Conservation (phyloP, 1,284 basidiomycete species). For the Hymenochaete sp. region DNA sequence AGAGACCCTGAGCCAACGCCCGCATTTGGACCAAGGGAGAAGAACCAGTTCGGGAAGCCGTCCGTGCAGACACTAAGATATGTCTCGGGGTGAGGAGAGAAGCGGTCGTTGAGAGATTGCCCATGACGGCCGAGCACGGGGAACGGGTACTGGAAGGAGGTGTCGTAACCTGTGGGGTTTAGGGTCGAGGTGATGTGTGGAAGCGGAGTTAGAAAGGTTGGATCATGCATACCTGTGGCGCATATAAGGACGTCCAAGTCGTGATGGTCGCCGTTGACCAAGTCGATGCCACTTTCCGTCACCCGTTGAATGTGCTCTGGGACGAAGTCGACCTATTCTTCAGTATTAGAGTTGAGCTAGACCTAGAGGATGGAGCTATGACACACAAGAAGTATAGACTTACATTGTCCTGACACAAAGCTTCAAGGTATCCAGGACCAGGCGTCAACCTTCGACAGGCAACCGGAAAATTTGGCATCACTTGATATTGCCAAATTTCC, state of each 20-base stretch:
- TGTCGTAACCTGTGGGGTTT: slow-evolving; percentile 39
- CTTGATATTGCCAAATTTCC: slow-evolving; percentile 27
- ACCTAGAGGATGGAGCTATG: too few relatives aligned
- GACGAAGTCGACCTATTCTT: slow-evolving; percentile 46
- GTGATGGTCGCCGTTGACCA: slow-evolving; percentile 41
- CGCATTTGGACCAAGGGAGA: slow-evolving; percentile 47
- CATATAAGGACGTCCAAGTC: slow-evolving; percentile 53
- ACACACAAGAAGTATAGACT: slow-evolving; percentile 9
- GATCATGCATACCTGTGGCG: slow-evolving; percentile 37
- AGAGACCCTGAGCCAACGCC: slow-evolving; percentile 44
- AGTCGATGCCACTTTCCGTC: slow-evolving; percentile 47
- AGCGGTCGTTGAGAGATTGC: slow-evolving; percentile 38
- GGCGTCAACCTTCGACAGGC: slow-evolving; percentile 53
- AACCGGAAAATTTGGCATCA: slow-evolving; percentile 50
- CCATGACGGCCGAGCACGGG: slow-evolving; percentile 45
- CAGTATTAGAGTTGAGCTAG: not conserved
- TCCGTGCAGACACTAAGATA: slow-evolving; percentile 49
- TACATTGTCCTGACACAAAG: slow-evolving; percentile 52
- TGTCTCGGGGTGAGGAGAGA: slow-evolving; percentile 43
- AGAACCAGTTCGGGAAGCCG: slow-evolving; percentile 57
- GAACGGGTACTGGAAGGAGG: slow-evolving; percentile 41
- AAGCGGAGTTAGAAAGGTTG: not conserved
- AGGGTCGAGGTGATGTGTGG: not conserved
- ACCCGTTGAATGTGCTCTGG: slow-evolving; percentile 40
- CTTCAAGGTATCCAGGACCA: slow-evolving; percentile 58